These are phyloP conservation scores for Saxophila tyrrhenica DNA, from an alignment of 495 filamentous ascomycete genomes.

Conservation along the genomic window DNA sequence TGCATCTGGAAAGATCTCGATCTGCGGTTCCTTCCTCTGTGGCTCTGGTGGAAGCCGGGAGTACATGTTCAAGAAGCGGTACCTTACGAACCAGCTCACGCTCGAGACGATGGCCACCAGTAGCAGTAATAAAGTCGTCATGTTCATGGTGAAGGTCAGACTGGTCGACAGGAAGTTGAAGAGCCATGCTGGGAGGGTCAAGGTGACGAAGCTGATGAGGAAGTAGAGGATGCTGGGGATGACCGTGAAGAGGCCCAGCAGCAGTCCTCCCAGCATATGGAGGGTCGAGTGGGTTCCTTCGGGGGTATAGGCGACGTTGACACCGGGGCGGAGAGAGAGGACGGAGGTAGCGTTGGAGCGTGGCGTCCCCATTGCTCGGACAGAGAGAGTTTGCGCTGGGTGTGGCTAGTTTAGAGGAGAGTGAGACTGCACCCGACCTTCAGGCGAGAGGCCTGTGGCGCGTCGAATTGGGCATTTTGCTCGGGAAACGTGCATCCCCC, in stretches of 20 bases:
- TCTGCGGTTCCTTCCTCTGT: conserved; percentile 86
- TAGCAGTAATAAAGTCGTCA: conserved; percentile 85
- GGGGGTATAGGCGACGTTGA: neutral
- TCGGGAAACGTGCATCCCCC: neutral
- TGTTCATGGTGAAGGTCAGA: conserved; percentile 95
- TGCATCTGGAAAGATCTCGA: conserved; percentile 87
- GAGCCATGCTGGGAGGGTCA: conserved; percentile 78
- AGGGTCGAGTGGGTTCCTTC: conserved; percentile 3
- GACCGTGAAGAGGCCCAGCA: conserved; percentile 23
- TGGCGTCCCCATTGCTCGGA: no score
- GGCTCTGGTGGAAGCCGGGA: conserved; percentile 84
- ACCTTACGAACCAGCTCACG: conserved; percentile 84
- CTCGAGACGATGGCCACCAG: conserved; percentile 62
- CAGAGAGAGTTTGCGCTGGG: no score
- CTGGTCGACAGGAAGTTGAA: conserved; percentile 94
- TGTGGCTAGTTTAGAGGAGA: no score
- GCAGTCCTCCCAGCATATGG: conserved; percentile 16
- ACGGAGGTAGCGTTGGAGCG: neutral
- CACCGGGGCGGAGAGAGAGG: conserved; percentile 1
- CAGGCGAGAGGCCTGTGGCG: neutral
- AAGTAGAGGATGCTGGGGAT: conserved; percentile 72
- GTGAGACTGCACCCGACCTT: no score
- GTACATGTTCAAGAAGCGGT: conserved; percentile 93
- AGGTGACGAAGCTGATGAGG: conserved; percentile 71
- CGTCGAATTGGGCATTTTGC: neutral